Conservation (phyloP, 1,284 basidiomycete species). For the Lentinula novae-zelandiae region DNA sequence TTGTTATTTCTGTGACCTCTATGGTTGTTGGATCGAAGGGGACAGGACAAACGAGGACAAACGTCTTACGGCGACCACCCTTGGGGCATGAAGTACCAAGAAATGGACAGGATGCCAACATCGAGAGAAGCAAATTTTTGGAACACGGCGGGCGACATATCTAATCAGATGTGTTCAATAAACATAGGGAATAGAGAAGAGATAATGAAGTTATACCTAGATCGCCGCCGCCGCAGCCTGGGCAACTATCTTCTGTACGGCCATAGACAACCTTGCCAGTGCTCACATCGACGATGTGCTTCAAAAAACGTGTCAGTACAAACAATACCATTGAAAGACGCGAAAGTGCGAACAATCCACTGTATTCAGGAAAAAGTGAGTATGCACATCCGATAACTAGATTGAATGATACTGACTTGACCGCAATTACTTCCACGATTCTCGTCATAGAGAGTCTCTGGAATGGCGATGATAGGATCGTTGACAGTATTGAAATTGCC, state of each 20-base stretch:
- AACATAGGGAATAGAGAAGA: not conserved
- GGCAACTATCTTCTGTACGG: slow-evolving; percentile 12
- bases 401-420: slow-evolving; percentile 2
- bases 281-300: slow-evolving; percentile 4
- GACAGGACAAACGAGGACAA: not conserved
- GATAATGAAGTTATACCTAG: slow-evolving; percentile 2
- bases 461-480: slow-evolving; percentile 16
- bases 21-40: not conserved
- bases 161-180: not conserved
- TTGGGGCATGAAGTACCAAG: slow-evolving; percentile 12
- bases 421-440: slow-evolving; percentile 12
- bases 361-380: not conserved
- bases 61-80: slow-evolving; percentile 7
- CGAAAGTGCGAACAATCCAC: not conserved
- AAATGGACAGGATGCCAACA: slow-evolving; percentile 8
- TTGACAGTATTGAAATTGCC: slow-evolving; percentile 11
- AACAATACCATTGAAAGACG: not conserved
- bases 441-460: slow-evolving; percentile 8
- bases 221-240: slow-evolving; percentile 7
- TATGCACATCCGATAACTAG: not conserved
- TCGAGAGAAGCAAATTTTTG: slow-evolving; percentile 3
- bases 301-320: not conserved
- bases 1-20: not conserved
- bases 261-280: slow-evolving; percentile 9
- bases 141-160: slow-evolving; percentile 15